Evolutionary conservation across 495 filamentous ascomycete species (phyloP), one percentile per base, ranked within the genome.

Genomic region (Aspergillus coremiiformis): DNA sequence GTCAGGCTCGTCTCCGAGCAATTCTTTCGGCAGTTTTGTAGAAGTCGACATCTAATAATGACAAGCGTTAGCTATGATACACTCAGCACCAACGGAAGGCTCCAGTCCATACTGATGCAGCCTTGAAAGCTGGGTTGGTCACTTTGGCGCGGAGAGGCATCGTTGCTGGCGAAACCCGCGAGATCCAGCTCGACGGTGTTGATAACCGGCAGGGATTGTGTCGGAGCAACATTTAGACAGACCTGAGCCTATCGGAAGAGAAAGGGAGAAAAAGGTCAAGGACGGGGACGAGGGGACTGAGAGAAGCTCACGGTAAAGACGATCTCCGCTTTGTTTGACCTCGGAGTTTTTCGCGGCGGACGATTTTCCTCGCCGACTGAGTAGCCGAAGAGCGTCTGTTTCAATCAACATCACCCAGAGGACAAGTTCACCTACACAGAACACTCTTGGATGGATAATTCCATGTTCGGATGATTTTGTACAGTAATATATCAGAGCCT

Each of bases 91-190:
- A 39, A 24, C 1, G 14, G 35, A 3, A 41, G 19, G 23, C 17
- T 35, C 12, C 22, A 35, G 15, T 11, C 14, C 10, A 1, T 8
- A 19, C 23, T 8, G 15, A 11, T 22, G 21, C 23, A 22, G 73
- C 74, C 30, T 67, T 64, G 43, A 76, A 75, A 58, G 81, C 78
- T 60, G 83, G 78, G 67, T 82, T 78, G 55, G 78, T 72, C 54
- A 96, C 78, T 66, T 90, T 94, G 47, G 92, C 89, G 77, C 83
- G 83, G 54, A 97, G 76, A 66, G 92, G 92, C 92, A 97, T 96
- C 44, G 48, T 59, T 35, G 68, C 75, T 58, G 72, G 52, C 27
- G 60, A 57, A 52, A 55, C 55, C 67, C 76, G 79, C 67, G 71
- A 78, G 67, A 77, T 66, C 70, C 75, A 73, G 74, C 78, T 77